A percentile compares a stretch with the other conserved stretches of the same genome.
phyloP scores from a whole-genome alignment of 805 yeast genomes.

The Pichia exigua region DNA sequence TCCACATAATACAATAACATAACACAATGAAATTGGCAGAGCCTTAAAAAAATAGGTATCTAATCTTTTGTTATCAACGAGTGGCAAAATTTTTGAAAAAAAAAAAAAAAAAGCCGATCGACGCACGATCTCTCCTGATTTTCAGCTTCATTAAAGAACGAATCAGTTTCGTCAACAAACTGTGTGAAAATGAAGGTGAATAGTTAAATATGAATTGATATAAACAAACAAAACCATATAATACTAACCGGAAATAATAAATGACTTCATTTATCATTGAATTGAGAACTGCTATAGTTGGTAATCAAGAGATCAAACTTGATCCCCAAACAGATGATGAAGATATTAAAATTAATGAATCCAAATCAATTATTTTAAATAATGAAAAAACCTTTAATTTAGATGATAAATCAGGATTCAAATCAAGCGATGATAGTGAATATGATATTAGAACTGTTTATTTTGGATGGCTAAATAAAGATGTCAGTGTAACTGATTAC shows the following conservation, averaged over 20 bases:
- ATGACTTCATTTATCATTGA: neutral
- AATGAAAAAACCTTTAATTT: neutral
- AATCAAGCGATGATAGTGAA: constrained; percentile 35
- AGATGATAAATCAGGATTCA: neutral
- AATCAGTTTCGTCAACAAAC: neutral
- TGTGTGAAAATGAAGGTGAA: neutral
- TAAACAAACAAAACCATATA: too few species aligned
- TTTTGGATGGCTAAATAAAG: constrained; percentile 73
- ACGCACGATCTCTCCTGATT: neutral
- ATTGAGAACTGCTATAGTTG: neutral
- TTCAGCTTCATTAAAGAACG: neutral
- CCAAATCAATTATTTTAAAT: neutral
- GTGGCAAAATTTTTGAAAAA: neutral
- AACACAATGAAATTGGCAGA: neutral
- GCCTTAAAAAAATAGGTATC: neutral
- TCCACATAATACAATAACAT: neutral
- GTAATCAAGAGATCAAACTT: neutral
- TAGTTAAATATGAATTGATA: too few species aligned
- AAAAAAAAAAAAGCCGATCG: neutral
- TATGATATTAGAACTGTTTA: constrained; percentile 51
- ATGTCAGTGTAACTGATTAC: constrained; percentile 74
- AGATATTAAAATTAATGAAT: neutral
- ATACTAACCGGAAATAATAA: neutral
- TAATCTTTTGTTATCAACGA: neutral
- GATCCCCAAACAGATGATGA: neutral